Base-by-base conservation (phyloP, 139 green algal species). In the Haematococcus lacustris region DNA sequence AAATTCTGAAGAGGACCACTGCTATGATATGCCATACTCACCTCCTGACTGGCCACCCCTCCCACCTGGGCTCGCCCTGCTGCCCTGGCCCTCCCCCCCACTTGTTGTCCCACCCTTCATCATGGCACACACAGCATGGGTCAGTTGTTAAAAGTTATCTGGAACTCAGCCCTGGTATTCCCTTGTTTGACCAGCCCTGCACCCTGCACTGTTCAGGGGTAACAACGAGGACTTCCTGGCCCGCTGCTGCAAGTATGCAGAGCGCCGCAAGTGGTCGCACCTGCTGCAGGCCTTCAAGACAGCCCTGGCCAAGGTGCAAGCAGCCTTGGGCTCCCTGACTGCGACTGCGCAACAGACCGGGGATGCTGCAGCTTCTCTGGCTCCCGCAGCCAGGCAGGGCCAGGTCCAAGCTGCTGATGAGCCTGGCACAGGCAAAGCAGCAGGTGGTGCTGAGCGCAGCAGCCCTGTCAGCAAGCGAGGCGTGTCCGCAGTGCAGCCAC, bases 171-270 rank as follows among this genome's bases (percentile, higher is more conserved):
- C 21, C 21, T 13, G 57, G 23, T 5, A 33, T 33, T 65, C 26
- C 57, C 26, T 65, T n/a, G 21, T 5, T 13, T 65, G 23, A 13
- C 57, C 61, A 6, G n/a, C 61, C 6, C 33, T 41, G 34, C 32
- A 47, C 33, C n/a, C 40, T 28, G 28, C 34, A 3, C 41, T 53
- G 5, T 50, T 17, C 79, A 87, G 80, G 25, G 91, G 92, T 66
- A 89, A 94, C 79, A 97, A 97, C 63, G 89, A 93, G 35, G 89
- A 90, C 38, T 96, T 96, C 59, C 74, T 97, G 37, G 53, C 53
- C 0, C 76, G 89, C 7, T 82, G 86, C 6, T 39, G 79, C 21
- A 92, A 93, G 59, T 86, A 88, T 67, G 90, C 88, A 0, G 82
- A 91, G 78, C 88, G 90, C 37, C 68, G 80, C n/a, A 94, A 95